Evolutionary conservation across 768 basidiomycete species (phyloP).

Genomic region (Gymnopilus dilepis): DNA sequence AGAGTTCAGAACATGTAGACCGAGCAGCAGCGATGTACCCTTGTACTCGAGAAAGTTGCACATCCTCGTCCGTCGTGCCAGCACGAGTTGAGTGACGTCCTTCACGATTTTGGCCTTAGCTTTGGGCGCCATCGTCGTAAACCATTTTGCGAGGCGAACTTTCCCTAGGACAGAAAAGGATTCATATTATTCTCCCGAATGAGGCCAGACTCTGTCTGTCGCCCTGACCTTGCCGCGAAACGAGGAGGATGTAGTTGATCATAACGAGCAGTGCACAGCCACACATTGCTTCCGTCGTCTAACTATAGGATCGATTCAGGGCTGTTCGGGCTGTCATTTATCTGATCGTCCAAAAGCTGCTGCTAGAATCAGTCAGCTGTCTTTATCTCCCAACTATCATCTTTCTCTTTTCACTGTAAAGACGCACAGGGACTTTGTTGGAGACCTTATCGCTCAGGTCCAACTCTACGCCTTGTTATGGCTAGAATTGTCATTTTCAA

Average conservation of each 20-base stretch:
- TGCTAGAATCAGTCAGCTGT: not conserved
- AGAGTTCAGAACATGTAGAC: not conserved
- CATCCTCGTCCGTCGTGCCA: constrained; percentile 95
- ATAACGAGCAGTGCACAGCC: constrained; percentile 43
- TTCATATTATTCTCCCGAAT: constrained; percentile 7
- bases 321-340: too few relatives aligned
- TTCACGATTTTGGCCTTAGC: constrained; percentile 96
- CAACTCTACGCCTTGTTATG: not conserved
- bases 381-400: not conserved
- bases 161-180: constrained; percentile 64
- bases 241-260: constrained; percentile 98
- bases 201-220: constrained; percentile 1
- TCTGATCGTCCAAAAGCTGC: not conserved
- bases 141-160: constrained; percentile 98
- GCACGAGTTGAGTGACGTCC: constrained; percentile 97
- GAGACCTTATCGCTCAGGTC: not conserved
- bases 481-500: not conserved
- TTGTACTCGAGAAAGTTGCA: constrained; percentile 99
- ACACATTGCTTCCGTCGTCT: constrained; percentile 11
- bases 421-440: not conserved
- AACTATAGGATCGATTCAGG: not conserved
- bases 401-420: too few relatives aligned
- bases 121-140: constrained; percentile 90
- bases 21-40: constrained; percentile 54
- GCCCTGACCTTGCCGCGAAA: constrained; percentile 88